Conservation (phyloP, 2,329 filamentous ascomycete genomes). For the Iodosphaeria phyllophila region DNA sequence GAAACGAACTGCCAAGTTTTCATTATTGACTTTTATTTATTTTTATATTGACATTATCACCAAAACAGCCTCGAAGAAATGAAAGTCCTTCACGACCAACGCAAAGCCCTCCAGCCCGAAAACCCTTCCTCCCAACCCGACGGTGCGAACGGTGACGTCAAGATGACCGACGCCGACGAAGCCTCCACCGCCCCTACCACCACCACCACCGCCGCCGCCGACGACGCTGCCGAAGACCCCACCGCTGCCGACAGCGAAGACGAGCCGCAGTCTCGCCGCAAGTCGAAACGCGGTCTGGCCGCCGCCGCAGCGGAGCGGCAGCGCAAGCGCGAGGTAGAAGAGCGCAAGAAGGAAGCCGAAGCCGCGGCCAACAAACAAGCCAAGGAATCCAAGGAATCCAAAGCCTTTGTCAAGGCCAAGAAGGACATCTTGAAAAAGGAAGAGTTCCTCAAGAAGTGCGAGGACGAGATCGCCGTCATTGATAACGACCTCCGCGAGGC, state of each 20-base stretch:
- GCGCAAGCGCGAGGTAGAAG: conserved; percentile 58
- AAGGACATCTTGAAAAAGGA: conserved; percentile 84
- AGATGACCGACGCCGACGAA: conserved; percentile 46
- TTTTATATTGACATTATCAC: conserved; percentile 6
- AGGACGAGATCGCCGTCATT: conserved; percentile 67
- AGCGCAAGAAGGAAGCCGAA: conserved; percentile 47
- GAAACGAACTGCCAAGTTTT: too few species aligned
- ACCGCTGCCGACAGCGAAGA: conserved; percentile 53
- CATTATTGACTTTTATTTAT: too few species aligned
- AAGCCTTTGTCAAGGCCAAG: conserved; percentile 72
- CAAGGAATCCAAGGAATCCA: conserved; percentile 64
- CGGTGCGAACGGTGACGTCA: conserved; percentile 33
- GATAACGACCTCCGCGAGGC: conserved; percentile 90
- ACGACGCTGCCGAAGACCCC: conserved; percentile 48
- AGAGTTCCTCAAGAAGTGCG: conserved; percentile 58
- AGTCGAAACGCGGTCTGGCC: conserved; percentile 39
- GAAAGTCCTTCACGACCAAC: conserved; percentile 50
- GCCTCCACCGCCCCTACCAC: conserved; percentile 38
- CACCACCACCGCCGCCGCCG: conserved; percentile 46
- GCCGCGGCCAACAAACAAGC: too few species aligned
- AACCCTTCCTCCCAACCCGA: conserved; percentile 47
- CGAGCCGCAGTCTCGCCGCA: conserved; percentile 32
- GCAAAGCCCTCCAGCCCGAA: conserved; percentile 55
- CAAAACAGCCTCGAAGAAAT: conserved; percentile 48
- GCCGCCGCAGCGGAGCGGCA: conserved; percentile 56